phyloP scores from a whole-genome alignment of 2,329 filamentous ascomycete genomes.

The Didymella arachidicola region DNA sequence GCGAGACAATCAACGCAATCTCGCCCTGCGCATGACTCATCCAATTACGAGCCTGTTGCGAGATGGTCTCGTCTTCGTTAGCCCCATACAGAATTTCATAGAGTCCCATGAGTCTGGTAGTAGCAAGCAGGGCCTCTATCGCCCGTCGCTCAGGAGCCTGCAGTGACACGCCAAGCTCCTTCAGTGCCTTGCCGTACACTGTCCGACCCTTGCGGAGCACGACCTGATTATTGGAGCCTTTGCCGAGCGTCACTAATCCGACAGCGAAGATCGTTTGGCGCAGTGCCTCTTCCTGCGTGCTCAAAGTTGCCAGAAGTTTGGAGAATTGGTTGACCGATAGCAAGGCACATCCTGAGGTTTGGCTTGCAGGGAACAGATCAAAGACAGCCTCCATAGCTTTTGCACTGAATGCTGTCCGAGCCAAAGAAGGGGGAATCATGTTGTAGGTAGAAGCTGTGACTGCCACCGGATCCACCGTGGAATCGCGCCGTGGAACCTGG shows the following conservation, averaged over 20 bases:
- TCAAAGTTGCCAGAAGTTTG: constrained; percentile 28
- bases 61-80: constrained; percentile 21
- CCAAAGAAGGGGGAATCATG: constrained; percentile 19
- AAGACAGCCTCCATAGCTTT: constrained; percentile 35
- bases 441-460: constrained; percentile 19
- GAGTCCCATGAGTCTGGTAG: constrained; percentile 26
- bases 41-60: constrained; percentile 39
- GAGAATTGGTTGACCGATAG: constrained; percentile 23
- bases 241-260: constrained; percentile 35
- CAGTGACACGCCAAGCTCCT: constrained; percentile 34
- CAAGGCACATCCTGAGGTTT: constrained; percentile 6
- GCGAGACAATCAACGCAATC: constrained; percentile 30
- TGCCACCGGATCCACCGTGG: constrained; percentile 8
- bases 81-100: constrained; percentile 40
- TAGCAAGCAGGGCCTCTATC: constrained; percentile 38
- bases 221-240: constrained; percentile 22
- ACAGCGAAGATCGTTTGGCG: constrained; percentile 36
- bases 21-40: constrained; percentile 41
- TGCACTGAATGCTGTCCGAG: constrained; percentile 34
- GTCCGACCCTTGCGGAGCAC: constrained; percentile 32
- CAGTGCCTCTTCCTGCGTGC: constrained; percentile 35
- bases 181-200: constrained; percentile 38
- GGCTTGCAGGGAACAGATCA: constrained; percentile 30
- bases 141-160: constrained; percentile 22
- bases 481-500: not conserved